Base-by-base conservation (phyloP, 192 early-diverging fungal genomes). In the Powellomyces hirtus region DNA sequence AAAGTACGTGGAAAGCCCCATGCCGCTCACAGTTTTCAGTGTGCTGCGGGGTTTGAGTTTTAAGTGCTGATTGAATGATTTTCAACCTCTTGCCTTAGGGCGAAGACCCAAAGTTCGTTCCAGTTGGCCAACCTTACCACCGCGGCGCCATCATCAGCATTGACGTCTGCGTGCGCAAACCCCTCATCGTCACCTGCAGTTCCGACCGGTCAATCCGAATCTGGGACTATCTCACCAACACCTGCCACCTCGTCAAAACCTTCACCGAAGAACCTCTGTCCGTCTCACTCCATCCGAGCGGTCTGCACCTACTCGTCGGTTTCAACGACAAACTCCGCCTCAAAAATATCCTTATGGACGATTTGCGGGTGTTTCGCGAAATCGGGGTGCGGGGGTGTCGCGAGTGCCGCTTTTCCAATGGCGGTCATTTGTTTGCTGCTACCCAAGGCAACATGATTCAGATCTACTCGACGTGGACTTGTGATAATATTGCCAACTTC, bases 391-490 rank as follows among this genome's bases (percentile, higher is more conserved):
- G 86, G 22, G 77, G 77, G 4, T 87, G 86, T 62, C 66, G 78
- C 26, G 83, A 87, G 46, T 49, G 46, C 14, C 46, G 46, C n/a
- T 49, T 49, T 36, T 66, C 76, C 40, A 80, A 81, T 51, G 86
- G 86, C 8, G 86, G 86, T 0, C 86, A 88, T 58, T 81, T 80
- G 51, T 86, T 88, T 70, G 86, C 86, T 0, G 81, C 80, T 5
- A 82, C 84, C 1, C 79, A 80, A 63, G 84, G 81, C 13, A 88
- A 82, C 62, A 74, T 77, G 20, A 82, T 88, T 58, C 84, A 87
- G 62, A 80, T 88, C 22, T 88, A 84, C 70, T 76, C 74, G 3
- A 88, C 86, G 0, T 88, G 84, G 84, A 81, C 70, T 50, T 87
- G 81, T 64, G 84, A 88, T 52, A 77, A 79, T 59, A 55, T 88